Base-by-base conservation (phyloP, 139 green algal species). In the Gonium pectorale region DNA sequence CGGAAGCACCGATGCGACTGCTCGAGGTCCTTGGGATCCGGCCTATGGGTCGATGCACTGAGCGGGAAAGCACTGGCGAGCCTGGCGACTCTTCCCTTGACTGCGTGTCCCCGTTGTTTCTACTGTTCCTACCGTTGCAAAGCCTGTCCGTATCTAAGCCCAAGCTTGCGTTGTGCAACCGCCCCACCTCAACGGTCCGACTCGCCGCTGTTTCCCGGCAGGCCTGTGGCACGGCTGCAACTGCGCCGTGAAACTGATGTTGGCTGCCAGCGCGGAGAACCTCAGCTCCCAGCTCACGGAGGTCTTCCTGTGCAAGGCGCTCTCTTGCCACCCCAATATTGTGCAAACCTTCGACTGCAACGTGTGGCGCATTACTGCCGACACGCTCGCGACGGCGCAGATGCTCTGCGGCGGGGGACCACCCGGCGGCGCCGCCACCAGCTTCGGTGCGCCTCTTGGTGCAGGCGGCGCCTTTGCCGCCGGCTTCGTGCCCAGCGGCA, bases 301-400 rank as follows among this genome's bases (percentile, higher is more conserved):
- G 75, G 59, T 82, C 37, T 82, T 82, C 5, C 21, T 82, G 37
- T 82, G 75, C 59, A 71, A 71, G 59, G 75, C 75, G n/a, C 75
- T 82, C 2, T 82, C 75, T 2, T 82, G 75, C 60, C 75, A 82
- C 17, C 75, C 75, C n/a, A 82, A 71, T 59, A 82, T 82, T 15
- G 54, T 70, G 8, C 75, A 82, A n/a, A 82, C 75, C n/a, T 82
- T 82, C 22, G 75, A 82, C 40, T 82, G 75, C 75, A 82, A 62
- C 43, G 41, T 71, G 0, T 82, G 75, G 75, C 56, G 75, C 17
- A 60, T 82, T 43, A 82, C 75, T 0, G 29, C 75, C 29, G 75
- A 82, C 40, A 82, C 75, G 5, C 75, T 82, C 5, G 31, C n/a
- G 26, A 27, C 75, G 4, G 59, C 54, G 35, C 27, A 51, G 9